A percentile compares a stretch with the other conserved stretches of the same genome.
These are phyloP conservation scores for Periglandula ipomoeae DNA, from an alignment of 2,329 filamentous ascomycete species.

Conservation along the genomic window DNA sequence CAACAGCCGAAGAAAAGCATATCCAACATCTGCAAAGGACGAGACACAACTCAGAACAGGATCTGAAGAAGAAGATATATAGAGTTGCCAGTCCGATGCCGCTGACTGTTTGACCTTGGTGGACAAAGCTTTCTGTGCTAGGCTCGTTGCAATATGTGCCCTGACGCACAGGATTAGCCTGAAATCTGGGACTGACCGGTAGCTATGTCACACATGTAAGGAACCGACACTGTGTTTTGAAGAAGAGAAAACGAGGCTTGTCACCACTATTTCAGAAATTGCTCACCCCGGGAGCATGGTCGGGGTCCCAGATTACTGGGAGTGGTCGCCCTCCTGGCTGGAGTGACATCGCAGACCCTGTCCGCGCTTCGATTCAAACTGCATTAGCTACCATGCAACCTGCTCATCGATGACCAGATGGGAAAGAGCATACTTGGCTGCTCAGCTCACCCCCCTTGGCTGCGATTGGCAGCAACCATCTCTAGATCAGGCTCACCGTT, in stretches of 20 bases:
- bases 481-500: slow-evolving; percentile 6
- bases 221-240: slow-evolving; percentile 5
- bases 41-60: not conserved
- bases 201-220: slow-evolving; percentile 12
- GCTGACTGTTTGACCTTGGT: not conserved
- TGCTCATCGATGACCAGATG: slow-evolving; percentile 4
- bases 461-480: slow-evolving; percentile 4
- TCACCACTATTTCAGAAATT: not conserved
- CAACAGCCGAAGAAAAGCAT: not conserved
- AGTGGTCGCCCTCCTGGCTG: not conserved
- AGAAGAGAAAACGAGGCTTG: slow-evolving; percentile 2
- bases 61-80: not conserved
- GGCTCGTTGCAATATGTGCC: not conserved
- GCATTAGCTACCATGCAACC: slow-evolving; percentile 3
- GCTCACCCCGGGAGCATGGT: not conserved
- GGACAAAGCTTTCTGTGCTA: not conserved
- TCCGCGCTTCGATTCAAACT: not conserved
- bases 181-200: slow-evolving; percentile 4
- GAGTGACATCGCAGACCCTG: not conserved
- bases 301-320: not conserved
- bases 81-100: not conserved
- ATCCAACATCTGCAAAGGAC: not conserved
- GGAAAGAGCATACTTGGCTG: not conserved
- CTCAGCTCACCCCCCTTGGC: not conserved
- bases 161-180: slow-evolving; percentile 2